These are phyloP conservation scores for Colletotrichum sidae DNA, from an alignment of 2,329 filamentous ascomycete genomes.

Conservation along the genomic window DNA sequence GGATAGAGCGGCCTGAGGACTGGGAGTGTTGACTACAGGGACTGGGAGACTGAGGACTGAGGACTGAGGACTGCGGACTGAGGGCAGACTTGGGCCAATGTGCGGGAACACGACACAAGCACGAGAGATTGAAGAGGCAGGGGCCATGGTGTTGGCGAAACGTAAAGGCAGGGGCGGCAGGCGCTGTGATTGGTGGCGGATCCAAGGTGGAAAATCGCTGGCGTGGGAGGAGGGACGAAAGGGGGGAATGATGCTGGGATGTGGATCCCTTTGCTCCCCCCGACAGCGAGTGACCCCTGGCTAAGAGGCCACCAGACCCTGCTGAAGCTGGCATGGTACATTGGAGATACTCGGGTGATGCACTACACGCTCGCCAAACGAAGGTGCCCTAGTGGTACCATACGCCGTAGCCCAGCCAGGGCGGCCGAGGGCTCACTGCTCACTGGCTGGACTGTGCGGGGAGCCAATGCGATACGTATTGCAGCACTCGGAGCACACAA, in stretches of 20 bases:
- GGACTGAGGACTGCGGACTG: neutral
- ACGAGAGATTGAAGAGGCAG: conserved; percentile 35
- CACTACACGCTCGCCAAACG: no score
- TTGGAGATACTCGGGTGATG: no score
- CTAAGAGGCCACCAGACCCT: neutral
- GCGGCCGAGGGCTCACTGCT: no score
- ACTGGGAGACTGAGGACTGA: neutral
- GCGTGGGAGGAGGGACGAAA: neutral
- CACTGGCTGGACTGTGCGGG: no score
- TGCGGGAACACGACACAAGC: conserved; percentile 32
- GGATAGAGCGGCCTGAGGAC: neutral
- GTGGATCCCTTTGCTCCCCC: conserved; percentile 36
- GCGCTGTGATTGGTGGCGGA: conserved; percentile 6
- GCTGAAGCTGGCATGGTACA: neutral
- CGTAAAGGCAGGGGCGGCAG: conserved; percentile 9
- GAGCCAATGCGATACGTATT: no score
- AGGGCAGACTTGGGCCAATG: conserved; percentile 21
- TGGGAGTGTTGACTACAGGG: neutral
- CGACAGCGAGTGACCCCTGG: conserved; percentile 27
- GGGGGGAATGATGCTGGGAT: conserved; percentile 7
- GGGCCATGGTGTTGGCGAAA: conserved; percentile 32
- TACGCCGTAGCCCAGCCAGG: no score
- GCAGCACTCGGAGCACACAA: no score
- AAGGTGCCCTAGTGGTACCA: no score
- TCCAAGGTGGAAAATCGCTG: neutral